Percentiles rank a stretch among this genome's conserved stretches.
Conservation (phyloP, 2,329 filamentous ascomycete species). For the Lithohypha guttulata region DNA sequence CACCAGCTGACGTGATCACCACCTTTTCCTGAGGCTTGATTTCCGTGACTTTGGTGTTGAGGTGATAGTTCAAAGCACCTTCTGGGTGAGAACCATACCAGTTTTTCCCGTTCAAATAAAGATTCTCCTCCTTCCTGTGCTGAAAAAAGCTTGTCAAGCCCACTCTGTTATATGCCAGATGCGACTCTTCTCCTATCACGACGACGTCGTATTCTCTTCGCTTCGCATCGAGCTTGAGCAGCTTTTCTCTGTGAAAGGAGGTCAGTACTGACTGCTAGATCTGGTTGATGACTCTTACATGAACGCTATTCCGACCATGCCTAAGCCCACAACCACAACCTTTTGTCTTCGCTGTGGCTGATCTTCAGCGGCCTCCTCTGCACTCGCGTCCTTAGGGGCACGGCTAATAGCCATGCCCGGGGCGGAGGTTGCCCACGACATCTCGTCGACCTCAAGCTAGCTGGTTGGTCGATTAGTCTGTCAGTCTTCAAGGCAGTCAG, state of each 20-base stretch:
- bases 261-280: not conserved
- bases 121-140: constrained; percentile 69
- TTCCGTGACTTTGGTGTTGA: constrained; percentile 63
- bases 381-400: constrained; percentile 18
- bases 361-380: constrained; percentile 12
- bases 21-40: constrained; percentile 55
- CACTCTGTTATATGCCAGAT: constrained; percentile 84
- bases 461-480: not conserved
- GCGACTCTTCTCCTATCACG: constrained; percentile 77
- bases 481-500: constrained; percentile 1
- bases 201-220: constrained; percentile 66
- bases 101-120: constrained; percentile 77
- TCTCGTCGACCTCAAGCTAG: constrained; percentile 3
- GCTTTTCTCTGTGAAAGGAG: constrained; percentile 57
- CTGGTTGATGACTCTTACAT: constrained; percentile 48
- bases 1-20: constrained; percentile 60
- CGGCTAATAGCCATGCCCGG: constrained; percentile 24
- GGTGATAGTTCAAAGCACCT: constrained; percentile 59
- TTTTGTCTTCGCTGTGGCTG: constrained; percentile 43
- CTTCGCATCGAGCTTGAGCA: constrained; percentile 72
- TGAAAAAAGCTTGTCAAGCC: constrained; percentile 83
- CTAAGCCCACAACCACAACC: constrained; percentile 74
- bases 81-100: constrained; percentile 64
- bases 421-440: constrained; percentile 23
- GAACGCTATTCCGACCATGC: constrained; percentile 85